These are phyloP conservation scores for Postia placenta DNA, from an alignment of 768 basidiomycete species.

Conservation along the genomic window DNA sequence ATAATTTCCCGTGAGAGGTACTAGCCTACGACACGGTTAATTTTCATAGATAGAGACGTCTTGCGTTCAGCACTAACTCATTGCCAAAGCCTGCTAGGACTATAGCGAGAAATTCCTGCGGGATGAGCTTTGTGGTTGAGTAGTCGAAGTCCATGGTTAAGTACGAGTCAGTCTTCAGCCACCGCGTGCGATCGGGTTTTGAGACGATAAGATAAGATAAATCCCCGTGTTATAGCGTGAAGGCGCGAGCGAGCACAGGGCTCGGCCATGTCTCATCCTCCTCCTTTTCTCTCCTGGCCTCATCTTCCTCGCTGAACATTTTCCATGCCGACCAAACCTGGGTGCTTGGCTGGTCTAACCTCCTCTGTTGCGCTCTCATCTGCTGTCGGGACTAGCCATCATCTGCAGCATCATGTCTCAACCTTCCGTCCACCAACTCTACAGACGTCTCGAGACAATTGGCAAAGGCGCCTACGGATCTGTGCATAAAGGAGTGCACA, in stretches of 20 bases:
- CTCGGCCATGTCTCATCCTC: too few relatives aligned
- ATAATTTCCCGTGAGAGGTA: constrained; percentile 66
- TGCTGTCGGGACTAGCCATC: background rate
- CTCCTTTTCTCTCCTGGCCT: too few relatives aligned
- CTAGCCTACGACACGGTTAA: constrained; percentile 39
- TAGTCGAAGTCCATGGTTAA: constrained; percentile 59
- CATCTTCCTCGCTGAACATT: too few relatives aligned
- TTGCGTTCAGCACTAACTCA: constrained; percentile 44
- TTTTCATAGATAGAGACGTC: constrained; percentile 2
- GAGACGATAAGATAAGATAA: background rate
- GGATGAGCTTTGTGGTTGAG: constrained; percentile 41
- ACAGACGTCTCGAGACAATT: constrained; percentile 83
- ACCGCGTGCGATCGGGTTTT: background rate
- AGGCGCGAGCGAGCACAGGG: too few relatives aligned
- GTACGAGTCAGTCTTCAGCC: background rate
- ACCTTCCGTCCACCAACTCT: constrained; percentile 70
- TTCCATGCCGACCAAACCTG: too few relatives aligned
- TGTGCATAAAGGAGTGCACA: constrained; percentile 86
- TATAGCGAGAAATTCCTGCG: constrained; percentile 82
- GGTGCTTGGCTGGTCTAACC: background rate
- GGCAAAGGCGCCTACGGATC: constrained; percentile 96
- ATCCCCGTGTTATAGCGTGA: too few relatives aligned
- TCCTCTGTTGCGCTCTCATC: background rate
- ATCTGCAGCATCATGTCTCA: constrained; percentile 32
- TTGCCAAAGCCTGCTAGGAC: constrained; percentile 91